Evolutionary conservation across 176 grass and related monocot species (phyloP).

Genomic region (Carex cristatella): DNA sequence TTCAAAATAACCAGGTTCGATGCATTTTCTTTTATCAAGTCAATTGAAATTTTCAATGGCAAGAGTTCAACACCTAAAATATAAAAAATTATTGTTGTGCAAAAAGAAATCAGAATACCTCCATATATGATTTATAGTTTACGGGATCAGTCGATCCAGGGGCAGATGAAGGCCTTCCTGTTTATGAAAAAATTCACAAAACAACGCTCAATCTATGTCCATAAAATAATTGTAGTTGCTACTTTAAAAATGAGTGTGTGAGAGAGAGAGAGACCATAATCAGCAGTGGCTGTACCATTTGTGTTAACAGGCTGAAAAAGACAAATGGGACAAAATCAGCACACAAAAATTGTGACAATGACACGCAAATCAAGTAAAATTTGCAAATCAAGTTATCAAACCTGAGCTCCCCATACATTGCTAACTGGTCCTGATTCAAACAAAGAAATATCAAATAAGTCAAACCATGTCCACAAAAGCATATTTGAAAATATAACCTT

Average conservation of each 20-base stretch:
- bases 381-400: constrained; percentile 23
- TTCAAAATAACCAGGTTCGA: neutral
- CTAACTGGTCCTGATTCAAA: constrained; percentile 43
- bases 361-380: neutral
- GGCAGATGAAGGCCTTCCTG: constrained; percentile 47
- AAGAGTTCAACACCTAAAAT: neutral
- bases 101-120: constrained; percentile 30
- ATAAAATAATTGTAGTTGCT: neutral
- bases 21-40: neutral
- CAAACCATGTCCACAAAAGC: constrained; percentile 20
- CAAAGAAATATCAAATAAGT: constrained; percentile 3
- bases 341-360: neutral
- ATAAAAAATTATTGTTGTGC: neutral
- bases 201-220: neutral
- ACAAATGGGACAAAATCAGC: neutral
- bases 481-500: neutral
- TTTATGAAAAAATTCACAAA: constrained; percentile 21
- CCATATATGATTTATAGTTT: constrained; percentile 34
- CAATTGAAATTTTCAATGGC: neutral
- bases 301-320: constrained; percentile 39
- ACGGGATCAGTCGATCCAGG: constrained; percentile 35
- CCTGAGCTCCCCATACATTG: constrained; percentile 60
- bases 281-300: constrained; percentile 29
- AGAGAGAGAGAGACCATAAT: constrained; percentile 40
- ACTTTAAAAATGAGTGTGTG: neutral